Evolutionary conservation across 2,329 filamentous ascomycete species (phyloP), one percentile per base, ranked within the genome.

Genomic region (Orbilia oligospora): DNA sequence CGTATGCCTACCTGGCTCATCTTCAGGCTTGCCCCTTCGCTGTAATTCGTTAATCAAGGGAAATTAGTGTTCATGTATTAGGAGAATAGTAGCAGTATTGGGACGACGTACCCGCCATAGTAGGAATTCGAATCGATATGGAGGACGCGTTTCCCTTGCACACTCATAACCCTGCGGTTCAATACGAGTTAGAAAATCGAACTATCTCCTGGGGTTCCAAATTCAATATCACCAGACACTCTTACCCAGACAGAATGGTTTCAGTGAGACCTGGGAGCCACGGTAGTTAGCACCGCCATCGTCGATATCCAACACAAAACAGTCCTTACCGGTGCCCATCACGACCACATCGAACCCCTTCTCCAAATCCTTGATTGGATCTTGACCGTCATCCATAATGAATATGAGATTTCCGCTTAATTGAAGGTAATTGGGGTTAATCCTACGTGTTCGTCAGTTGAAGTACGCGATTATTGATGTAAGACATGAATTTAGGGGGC

Each of bases 291-390:
- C 30, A 41, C n/a, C 20, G 5, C 53, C 6, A 2, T 16, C 18
- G 14, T n/a, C 10, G 2, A 10, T 22, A 38, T 3, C 56, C 1
- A 14, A 8, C 20, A 20, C 30, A n/a, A 58, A 58, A 6, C 18
- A 53, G 30, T 3, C 86, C 90, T 84, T 88, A 97, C 94, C 94
- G 85, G 96, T 99, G 89, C 96, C 96, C 85, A 99, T 90, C 85
- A 99, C 96, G 85, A 99, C 91, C 86, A 97, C 93, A 89, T 99
- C 96, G 89, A 99, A 99, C 87, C 97, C 94, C 85, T 93, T 93
- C 82, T 94, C 93, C 85, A 99, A 97, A 16, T 63, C 61, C 38
- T 79, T 75, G 36, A 75, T 72, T 38, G 76, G 69, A 20, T 75
- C 76, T 24, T 72, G 68, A 20, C 33, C 56, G 24, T 70, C 69